Evolutionary conservation across 768 basidiomycete species (phyloP), one percentile per base, ranked within the genome.

Genomic region (Sporobolomyces pararoseus): DNA sequence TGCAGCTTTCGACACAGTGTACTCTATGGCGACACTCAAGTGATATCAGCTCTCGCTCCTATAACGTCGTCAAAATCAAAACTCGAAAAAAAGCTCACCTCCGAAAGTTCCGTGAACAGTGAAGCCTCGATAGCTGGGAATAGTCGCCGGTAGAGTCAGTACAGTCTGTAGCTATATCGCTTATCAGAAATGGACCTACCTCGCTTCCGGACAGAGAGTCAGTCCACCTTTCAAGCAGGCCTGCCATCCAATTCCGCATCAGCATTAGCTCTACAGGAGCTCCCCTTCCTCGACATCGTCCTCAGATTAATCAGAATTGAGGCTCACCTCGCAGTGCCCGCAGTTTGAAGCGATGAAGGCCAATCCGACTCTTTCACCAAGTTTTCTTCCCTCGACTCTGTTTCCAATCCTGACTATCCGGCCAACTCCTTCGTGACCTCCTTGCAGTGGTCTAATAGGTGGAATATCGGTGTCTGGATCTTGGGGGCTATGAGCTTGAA

Each of bases 331-430:
- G 42, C 58, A 59, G 7, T 3, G 14, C 2, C 58, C 58, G 19
- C 58, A 59, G 29, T 59, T 59, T 4, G 58, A 59, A 7, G 58
- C 58, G 31, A 59, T 59, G 42, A 59, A 59, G 14, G 58, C 58
- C 25, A 59, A 42, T 10, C 58, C 58, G 25, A 44, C 39, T 6
- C 29, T 9, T 2, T 59, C 58, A 7, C 58, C 58, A 17, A 59
- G 4, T 23, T 46, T 27, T 12, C 42, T 25, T 5, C 31, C 42
- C 21, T 9, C n/a, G 42, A 59, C 58, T 27, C 58, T 17, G 13
- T 5, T 21, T 16, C 58, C 58, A 16, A 59, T 17, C 42, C 29
- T 46, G 25, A 59, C 58, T 27, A 59, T 31, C 17, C 44, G 23
- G 10, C 58, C 58, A 25, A 44, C 12, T 27, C 58, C 58, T 46